Evolutionary conservation across 2,329 filamentous ascomycete genomes (phyloP), one percentile per base, ranked within the genome.

Genomic region (Domatiomyces catenatus): DNA sequence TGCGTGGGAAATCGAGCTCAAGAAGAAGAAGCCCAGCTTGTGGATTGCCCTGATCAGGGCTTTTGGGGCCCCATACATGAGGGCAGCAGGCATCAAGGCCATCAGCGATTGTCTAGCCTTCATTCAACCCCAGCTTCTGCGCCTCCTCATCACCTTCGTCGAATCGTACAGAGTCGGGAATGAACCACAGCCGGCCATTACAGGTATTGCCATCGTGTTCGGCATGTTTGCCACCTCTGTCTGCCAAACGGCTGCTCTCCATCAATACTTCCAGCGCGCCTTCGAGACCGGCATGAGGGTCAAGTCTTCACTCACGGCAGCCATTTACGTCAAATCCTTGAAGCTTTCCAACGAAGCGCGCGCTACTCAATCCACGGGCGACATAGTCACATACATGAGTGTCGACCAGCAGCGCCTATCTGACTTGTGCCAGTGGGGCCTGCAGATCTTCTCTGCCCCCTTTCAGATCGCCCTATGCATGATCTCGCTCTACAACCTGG

Each of bases 381-480:
- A 98, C 62, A 96, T 98, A 62, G 92, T 98, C 65, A 98, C 98
- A 64, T 92, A 94, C 69, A 98, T 98, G 90, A 92, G 93, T 45
- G 90, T 98, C 8, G 92, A 98, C 64, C 90, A 90, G 12, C 92
- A 98, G 67, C 83, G 93, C 57, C 75, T 98, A 17, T 86, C 95
- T 62, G 92, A 98, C 67, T 72, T 98, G 51, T 87, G 90, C 1
- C 93, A 98, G 63, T 98, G 92, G 64, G 88, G 86, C 17, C 89
- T 94, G 64, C 90, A 96, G 66, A 71, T 94, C 8, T 95, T 92
- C 88, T 95, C 89, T 44, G 90, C 93, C 2, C 92, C 92, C 2
- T 94, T 96, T 68, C 93, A 98, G 67, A 98, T 98, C 62, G 75
- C 80, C 28, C 79, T 98, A 42, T 98, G 93, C 71, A 94, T 98